These are phyloP conservation scores for Talaromyces nanjingensis DNA, from an alignment of 495 filamentous ascomycete genomes.

Conservation along the genomic window DNA sequence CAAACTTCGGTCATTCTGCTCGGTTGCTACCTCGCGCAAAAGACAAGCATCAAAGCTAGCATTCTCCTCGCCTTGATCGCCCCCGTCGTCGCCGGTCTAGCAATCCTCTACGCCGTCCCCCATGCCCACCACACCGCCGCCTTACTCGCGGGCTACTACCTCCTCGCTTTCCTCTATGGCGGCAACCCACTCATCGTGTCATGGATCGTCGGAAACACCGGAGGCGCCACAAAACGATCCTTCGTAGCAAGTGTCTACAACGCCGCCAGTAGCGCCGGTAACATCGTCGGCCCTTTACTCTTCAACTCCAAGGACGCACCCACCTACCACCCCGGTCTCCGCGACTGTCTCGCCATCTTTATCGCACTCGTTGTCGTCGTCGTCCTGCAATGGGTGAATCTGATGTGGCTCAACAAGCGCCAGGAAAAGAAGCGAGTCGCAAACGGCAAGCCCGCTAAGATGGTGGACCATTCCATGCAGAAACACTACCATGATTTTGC, in stretches of 20 bases:
- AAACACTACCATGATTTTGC: conserved; percentile 21
- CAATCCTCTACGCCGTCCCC: conserved; percentile 46
- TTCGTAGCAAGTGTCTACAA: conserved; percentile 45
- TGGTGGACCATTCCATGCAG: conserved; percentile 53
- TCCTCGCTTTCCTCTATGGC: conserved; percentile 53
- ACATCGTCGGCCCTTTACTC: conserved; percentile 42
- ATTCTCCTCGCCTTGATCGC: conserved; percentile 41
- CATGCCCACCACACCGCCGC: conserved; percentile 29
- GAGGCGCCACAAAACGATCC: conserved; percentile 46
- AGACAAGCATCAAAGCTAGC: conserved; percentile 41
- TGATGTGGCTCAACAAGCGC: conserved; percentile 46
- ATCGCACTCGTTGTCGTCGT: conserved; percentile 40
- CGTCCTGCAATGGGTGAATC: conserved; percentile 42
- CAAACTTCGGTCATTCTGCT: conserved; percentile 38
- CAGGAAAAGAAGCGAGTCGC: conserved; percentile 45
- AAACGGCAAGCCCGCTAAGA: conserved; percentile 49
- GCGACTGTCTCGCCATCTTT: conserved; percentile 51
- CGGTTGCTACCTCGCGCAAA: conserved; percentile 40
- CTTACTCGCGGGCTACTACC: conserved; percentile 53
- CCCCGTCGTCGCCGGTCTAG: conserved; percentile 50
- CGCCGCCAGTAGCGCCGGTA: conserved; percentile 34
- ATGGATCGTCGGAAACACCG: conserved; percentile 46
- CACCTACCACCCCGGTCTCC: conserved; percentile 48
- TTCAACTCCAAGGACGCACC: conserved; percentile 37
- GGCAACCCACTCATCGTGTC: conserved; percentile 43